These are phyloP conservation scores for Sindora glabra DNA, from an alignment of 306 rosid species.

Conservation along the genomic window DNA sequence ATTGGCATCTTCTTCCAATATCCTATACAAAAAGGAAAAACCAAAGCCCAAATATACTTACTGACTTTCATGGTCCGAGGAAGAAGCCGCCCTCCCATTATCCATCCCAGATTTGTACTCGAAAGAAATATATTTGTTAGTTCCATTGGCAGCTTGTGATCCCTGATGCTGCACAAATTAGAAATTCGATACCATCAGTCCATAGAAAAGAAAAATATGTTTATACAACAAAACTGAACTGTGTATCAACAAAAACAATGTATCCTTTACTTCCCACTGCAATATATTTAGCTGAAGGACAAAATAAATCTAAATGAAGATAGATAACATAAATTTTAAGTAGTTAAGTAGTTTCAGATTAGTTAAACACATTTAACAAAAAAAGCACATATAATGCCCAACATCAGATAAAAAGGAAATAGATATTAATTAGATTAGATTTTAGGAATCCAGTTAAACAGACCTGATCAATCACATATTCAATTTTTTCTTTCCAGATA, in stretches of 20 bases:
- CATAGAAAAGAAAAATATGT: constrained; percentile 1
- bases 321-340: no score
- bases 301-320: no score
- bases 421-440: not conserved
- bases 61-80: constrained; percentile 98
- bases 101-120: constrained; percentile 99
- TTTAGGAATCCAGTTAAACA: constrained; percentile 9
- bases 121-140: constrained; percentile 79
- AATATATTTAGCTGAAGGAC: no score
- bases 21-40: not conserved
- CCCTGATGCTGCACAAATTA: constrained; percentile 84
- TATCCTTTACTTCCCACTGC: no score
- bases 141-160: constrained; percentile 70
- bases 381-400: not conserved
- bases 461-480: constrained; percentile 91
- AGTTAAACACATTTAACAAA: constrained; percentile 8
- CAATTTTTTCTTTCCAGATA: constrained; percentile 87
- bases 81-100: constrained; percentile 91
- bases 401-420: no score
- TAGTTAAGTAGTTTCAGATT: no score
- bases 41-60: constrained; percentile 32
- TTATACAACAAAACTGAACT: constrained; percentile 10
- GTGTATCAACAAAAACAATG: no score
- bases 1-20: constrained; percentile 7
- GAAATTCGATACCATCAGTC: constrained; percentile 18